A percentile compares a stretch with the other conserved stretches of the same genome.
Evolutionary conservation across 2,329 filamentous ascomycete genomes (phyloP).

Genomic region (Microdochium nivale): DNA sequence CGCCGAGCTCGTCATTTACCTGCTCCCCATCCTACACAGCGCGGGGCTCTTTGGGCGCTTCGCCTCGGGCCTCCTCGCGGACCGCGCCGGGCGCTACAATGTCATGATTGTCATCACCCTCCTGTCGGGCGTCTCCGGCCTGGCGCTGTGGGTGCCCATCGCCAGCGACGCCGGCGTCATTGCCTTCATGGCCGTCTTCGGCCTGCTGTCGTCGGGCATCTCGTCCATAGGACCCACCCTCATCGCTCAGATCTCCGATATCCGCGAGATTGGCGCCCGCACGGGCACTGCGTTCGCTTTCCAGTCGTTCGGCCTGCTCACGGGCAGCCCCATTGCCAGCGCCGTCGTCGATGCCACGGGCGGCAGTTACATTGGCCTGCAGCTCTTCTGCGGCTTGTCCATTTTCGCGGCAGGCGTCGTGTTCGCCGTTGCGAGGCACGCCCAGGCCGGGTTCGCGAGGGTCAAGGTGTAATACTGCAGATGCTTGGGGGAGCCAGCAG

Average conservation of each 20-base stretch:
- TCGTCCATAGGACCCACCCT: constrained; percentile 53
- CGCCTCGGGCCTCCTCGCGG: not conserved
- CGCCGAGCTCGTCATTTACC: not conserved
- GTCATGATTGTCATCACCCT: not conserved
- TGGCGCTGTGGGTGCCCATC: not conserved
- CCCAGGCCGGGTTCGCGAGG: constrained; percentile 9
- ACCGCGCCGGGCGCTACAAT: not conserved
- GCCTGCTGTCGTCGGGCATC: constrained; percentile 56
- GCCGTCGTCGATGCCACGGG: constrained; percentile 43
- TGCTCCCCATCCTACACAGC: not conserved
- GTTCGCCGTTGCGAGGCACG: constrained; percentile 10
- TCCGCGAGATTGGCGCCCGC: constrained; percentile 60
- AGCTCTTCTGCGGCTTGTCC: constrained; percentile 55
- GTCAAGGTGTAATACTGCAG: constrained; percentile 9
- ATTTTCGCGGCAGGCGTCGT: constrained; percentile 16
- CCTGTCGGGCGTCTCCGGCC: not conserved
- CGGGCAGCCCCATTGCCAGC: constrained; percentile 60
- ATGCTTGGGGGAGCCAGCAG: not conserved
- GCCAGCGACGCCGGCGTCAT: not conserved
- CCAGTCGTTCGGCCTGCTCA: constrained; percentile 55
- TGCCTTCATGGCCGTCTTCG: constrained; percentile 54
- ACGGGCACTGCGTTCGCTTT: constrained; percentile 56
- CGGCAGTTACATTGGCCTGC: constrained; percentile 48
- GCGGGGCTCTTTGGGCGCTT: not conserved
- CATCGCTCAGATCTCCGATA: constrained; percentile 62